Conservation (phyloP, 202 grass and related monocot species). For the Digitaria exilis region DNA sequence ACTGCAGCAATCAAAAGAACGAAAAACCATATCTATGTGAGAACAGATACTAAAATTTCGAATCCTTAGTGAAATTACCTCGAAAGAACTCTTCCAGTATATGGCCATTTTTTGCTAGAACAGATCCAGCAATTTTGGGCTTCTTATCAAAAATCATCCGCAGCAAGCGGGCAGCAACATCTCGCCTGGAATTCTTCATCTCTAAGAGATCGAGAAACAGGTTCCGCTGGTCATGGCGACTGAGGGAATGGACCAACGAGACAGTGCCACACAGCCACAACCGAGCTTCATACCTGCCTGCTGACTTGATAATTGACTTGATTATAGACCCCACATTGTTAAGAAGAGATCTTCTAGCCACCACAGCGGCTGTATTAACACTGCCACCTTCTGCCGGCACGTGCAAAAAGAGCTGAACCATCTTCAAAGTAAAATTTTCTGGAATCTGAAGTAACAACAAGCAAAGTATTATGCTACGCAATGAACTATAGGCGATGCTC, state of each 20-base stretch:
- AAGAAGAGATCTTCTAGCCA: conserved; percentile 55
- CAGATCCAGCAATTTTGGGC: conserved; percentile 52
- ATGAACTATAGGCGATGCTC: not conserved
- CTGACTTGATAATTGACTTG: conserved; percentile 57
- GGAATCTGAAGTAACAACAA: conserved; percentile 6
- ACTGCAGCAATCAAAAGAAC: conserved; percentile 3
- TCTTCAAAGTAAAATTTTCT: conserved; percentile 27
- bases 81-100: conserved; percentile 80
- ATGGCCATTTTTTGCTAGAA: conserved; percentile 61
- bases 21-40: not conserved
- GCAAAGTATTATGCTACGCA: not conserved
- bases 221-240: conserved; percentile 40
- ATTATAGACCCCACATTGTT: conserved; percentile 60
- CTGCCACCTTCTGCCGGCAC: conserved; percentile 29
- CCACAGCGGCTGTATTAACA: conserved; percentile 37
- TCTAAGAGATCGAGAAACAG: conserved; percentile 70
- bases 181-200: conserved; percentile 53
- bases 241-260: conserved; percentile 67
- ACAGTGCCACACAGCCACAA: conserved; percentile 76
- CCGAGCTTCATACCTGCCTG: conserved; percentile 65
- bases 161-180: conserved; percentile 63
- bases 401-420: conserved; percentile 69
- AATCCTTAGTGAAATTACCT: conserved; percentile 45
- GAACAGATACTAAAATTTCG: not conserved
- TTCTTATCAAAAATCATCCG: conserved; percentile 84